Conservation (phyloP, 257 asterid genomes). For the Haberlea rhodopensis region DNA sequence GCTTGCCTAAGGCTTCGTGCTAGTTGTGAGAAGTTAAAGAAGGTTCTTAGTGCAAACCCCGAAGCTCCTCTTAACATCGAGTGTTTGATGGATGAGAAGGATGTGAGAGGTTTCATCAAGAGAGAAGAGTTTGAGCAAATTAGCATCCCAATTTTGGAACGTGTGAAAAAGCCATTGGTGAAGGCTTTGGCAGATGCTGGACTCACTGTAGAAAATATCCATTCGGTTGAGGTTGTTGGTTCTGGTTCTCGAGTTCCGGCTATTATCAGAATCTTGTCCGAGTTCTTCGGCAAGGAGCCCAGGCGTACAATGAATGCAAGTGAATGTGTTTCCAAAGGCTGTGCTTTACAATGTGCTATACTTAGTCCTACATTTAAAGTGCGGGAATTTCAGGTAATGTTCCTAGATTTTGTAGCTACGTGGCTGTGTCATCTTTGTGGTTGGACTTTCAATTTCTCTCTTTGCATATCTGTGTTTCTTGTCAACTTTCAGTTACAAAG, state of each 20-base stretch:
- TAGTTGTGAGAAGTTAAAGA: constrained; percentile 83
- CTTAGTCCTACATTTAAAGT: constrained; percentile 94
- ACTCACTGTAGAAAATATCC: constrained; percentile 53
- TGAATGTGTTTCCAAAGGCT: constrained; percentile 93
- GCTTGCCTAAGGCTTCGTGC: constrained; percentile 96
- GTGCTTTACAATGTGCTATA: constrained; percentile 86
- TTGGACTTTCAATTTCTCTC: no score
- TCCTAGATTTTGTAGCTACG: not conserved
- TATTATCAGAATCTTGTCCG: constrained; percentile 67
- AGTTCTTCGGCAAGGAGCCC: constrained; percentile 88
- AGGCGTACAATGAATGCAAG: constrained; percentile 98
- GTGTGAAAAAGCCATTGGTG: constrained; percentile 88
- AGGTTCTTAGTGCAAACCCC: constrained; percentile 89
- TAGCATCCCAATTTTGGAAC: constrained; percentile 76
- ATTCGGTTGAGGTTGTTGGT: constrained; percentile 88
- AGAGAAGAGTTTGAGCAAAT: constrained; percentile 91
- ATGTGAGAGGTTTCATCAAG: constrained; percentile 83
- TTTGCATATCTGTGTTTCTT: no score
- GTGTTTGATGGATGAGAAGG: constrained; percentile 95
- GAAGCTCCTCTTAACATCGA: constrained; percentile 92
- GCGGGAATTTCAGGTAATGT: constrained; percentile 79
- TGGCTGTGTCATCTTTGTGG: not conserved
- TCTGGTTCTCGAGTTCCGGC: constrained; percentile 97
- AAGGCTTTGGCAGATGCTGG: constrained; percentile 90
- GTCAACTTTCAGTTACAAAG: no score